These are phyloP conservation scores for Podila clonocystis DNA, from an alignment of 192 early-diverging fungal species.

Conservation along the genomic window DNA sequence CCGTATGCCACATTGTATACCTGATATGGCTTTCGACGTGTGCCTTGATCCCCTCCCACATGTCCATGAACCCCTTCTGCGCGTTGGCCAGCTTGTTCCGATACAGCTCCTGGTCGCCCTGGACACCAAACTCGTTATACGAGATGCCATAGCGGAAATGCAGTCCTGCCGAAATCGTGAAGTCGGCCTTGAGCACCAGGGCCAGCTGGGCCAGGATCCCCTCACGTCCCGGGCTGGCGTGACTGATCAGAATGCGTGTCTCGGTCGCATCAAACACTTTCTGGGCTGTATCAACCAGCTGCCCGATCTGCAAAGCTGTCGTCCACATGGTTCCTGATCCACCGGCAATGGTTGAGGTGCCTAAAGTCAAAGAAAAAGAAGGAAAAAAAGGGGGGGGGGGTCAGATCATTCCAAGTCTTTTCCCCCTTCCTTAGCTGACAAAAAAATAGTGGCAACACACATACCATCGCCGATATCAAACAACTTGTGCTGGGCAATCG, in stretches of 20 bases:
- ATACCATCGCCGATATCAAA: conserved; percentile 72
- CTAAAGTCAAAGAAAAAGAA: conserved; percentile 6
- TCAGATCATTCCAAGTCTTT: background rate
- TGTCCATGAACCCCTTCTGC: conserved; percentile 60
- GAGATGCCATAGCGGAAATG: conserved; percentile 71
- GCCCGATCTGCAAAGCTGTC: conserved; percentile 68
- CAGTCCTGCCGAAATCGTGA: conserved; percentile 69
- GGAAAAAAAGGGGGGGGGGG: background rate
- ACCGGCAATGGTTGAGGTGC: conserved; percentile 65
- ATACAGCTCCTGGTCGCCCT: conserved; percentile 63
- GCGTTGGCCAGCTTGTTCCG: conserved; percentile 58
- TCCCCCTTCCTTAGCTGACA: background rate
- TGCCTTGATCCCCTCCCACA: conserved; percentile 64
- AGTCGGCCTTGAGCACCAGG: conserved; percentile 62
- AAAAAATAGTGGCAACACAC: background rate
- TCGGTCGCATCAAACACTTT: conserved; percentile 63
- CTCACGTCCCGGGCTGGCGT: conserved; percentile 68
- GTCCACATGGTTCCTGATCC: conserved; percentile 74
- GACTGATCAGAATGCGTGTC: conserved; percentile 65
- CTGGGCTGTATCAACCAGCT: conserved; percentile 67
- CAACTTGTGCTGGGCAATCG: conserved; percentile 67
- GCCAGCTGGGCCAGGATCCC: conserved; percentile 67
- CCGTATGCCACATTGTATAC: conserved; percentile 22
- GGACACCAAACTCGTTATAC: conserved; percentile 69
- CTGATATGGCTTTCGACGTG: conserved; percentile 64